Base-by-base conservation (phyloP, 2,329 filamentous ascomycete species). In the Rhinocladiella mackenziei region DNA sequence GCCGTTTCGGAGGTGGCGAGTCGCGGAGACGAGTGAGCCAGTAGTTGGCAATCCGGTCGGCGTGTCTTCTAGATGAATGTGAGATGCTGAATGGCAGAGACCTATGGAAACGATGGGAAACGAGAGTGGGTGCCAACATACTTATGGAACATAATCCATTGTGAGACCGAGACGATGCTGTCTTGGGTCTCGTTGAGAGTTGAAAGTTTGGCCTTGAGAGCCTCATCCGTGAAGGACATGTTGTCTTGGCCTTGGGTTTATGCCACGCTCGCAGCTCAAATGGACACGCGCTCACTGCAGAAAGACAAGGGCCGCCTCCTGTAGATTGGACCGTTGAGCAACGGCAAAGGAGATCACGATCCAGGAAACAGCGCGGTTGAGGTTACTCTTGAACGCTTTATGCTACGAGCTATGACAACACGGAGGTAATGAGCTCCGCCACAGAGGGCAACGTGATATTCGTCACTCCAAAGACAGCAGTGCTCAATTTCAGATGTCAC, bases 91-190 rank as follows among this genome's bases (percentile, higher is more conserved):
- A 11, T 10, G 23, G 51, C 38, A 53, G n/a, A 28, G 19, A 28
- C n/a, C n/a, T n/a, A n/a, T n/a, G n/a, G n/a, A n/a, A n/a, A n/a
- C n/a, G n/a, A n/a, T n/a, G n/a, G n/a, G 13, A 17, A 9, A 18
- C 15, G 13, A 15, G 23, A 6, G 3, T 7, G 5, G 22, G 13
- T 26, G 18, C 4, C 19, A 23, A 45, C 55, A 56, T 81, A 94
- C 89, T 89, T 84, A 70, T 98, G 91, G 65, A 98, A 98, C 84
- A 98, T 94, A 51, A 98, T 92, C 94, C 94, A 98, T 81, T 97
- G 91, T 45, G 92, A 89, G 51, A 94, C 89, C 25, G 87, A 91
- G 50, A 94, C 81, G 61, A 98, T 97, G 68, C 89, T 94, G 64
- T 98, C 92, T 65, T 98, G 91, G 8, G 89, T 94, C 69, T 98